Evolutionary conservation across 108 stramenopile species (phyloP).

Genomic region (Craspedostauros australis): DNA sequence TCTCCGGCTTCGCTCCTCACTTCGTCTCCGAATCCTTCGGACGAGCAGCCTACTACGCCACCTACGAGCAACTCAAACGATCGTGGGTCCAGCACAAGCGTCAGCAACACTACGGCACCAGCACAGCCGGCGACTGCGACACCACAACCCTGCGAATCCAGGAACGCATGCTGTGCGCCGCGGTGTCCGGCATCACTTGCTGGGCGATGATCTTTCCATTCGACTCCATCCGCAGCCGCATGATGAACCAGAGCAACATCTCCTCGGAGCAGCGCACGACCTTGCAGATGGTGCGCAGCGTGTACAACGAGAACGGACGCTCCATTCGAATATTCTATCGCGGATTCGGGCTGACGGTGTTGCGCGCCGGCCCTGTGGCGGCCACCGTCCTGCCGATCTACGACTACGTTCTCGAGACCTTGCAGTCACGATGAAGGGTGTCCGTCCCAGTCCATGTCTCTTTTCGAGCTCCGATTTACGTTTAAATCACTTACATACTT

Average conservation of each 20-base stretch:
- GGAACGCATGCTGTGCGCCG: slow-evolving; percentile 66
- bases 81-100: slow-evolving; percentile 8
- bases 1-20: slow-evolving; percentile 56
- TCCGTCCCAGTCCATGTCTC: no score
- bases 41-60: slow-evolving; percentile 43
- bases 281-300: slow-evolving; percentile 15
- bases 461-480: no score
- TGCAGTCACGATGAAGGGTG: no score
- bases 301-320: slow-evolving; percentile 24
- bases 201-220: slow-evolving; percentile 71
- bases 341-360: slow-evolving; percentile 57
- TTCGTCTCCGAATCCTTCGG: slow-evolving; percentile 51
- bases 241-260: slow-evolving; percentile 17
- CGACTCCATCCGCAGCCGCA: slow-evolving; percentile 49
- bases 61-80: slow-evolving; percentile 64
- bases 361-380: slow-evolving; percentile 74
- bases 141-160: slow-evolving; percentile 21
- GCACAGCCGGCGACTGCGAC: neutral
- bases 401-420: slow-evolving; percentile 45
- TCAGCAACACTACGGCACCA: neutral
- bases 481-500: no score
- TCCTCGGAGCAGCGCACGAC: slow-evolving; percentile 13
- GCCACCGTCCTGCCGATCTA: slow-evolving; percentile 76
- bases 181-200: slow-evolving; percentile 54
- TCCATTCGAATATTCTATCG: slow-evolving; percentile 52